Evolutionary conservation across 305 asterid genomes (phyloP), one percentile per base, ranked within the genome.

Genomic region (Fraxinus albicans): DNA sequence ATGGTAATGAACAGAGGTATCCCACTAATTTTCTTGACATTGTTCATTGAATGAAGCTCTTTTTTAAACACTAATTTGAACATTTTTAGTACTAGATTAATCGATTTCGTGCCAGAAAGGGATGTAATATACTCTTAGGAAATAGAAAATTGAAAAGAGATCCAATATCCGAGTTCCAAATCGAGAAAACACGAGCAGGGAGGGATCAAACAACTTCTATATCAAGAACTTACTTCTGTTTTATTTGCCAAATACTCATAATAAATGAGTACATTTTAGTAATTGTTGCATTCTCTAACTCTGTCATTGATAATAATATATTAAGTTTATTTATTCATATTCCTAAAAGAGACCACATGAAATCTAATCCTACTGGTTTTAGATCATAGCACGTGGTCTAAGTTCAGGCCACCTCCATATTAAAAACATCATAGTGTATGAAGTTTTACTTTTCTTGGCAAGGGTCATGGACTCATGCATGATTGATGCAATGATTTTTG

Each of bases 301-400:
- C 33, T 12, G 15, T 67, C 73, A 67, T 67, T 67, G 33, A 27
- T 67, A 65, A 2, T 9, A 65, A 21, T 65, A 23, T 67, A 9
- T 23, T 67, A 67, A 27, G 36, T 77, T 82, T 44, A 44, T 44
- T 12, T 44, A 44, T 12, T 44, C 53, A 44, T 44, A 44, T 44
- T 86, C 31, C 85, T 76, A 35, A 55, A 82, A 77, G 79, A 83
- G 76, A 58, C 85, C 92, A 87, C 88, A 83, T 86, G 89, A 88
- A 84, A 91, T 86, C 86, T 88, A 85, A 87, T 86, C 92, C 84
- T 86, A 74, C 74, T 82, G 79, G 79, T 83, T 86, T 82, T 79
- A 79, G 87, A 88, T 84, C 83, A 89, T 79, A 60, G 91, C 86
- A 79, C 86, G 84, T 88, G 87, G 79, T 34, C 86, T 79, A 31